Evolutionary conservation across 352 stramenopile species (phyloP), one percentile per base, ranked within the genome.

Genomic region (Pythium coloratum): DNA sequence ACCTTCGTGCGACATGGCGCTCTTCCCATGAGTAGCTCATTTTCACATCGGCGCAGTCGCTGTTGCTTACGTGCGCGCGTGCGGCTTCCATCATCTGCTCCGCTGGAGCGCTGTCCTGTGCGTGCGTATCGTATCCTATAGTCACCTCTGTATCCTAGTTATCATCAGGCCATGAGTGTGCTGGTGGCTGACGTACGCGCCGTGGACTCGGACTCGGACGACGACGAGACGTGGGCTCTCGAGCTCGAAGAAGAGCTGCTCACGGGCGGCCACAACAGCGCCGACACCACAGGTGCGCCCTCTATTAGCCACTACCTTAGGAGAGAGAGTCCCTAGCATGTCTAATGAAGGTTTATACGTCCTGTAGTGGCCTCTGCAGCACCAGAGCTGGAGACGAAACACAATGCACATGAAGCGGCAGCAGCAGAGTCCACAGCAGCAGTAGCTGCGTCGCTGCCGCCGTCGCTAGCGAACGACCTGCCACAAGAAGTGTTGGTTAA

Each of bases 401-500:
- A 2, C 8, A 8, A 20, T n/a, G 12, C 56, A 14, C 13, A 18
- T 26, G 40, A 20, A 20, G 55, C 55, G 9, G 38, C 56, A 53
- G n/a, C 24, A 2, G 14, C 36, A 28, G 42, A 55, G 14, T 20
- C 16, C 5, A 6, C 6, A 6, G 24, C 16, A 20, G 20, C 55
- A 33, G 8, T 40, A 28, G 14, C 34, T 10, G 38, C 30, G 3
- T 18, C 42, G 10, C 44, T 34, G 20, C 53, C 53, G n/a, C 54
- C 59, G 16, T 58, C 26, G n/a, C 46, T 82, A 1, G 81, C 79
- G 8, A 78, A 72, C 20, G 72, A 83, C 12, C 73, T 95, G 57
- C 87, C 85, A 8, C 81, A 87, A 10, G 85, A 95, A 53, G 87
- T 94, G 34, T 70, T 95, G 8, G 69, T 89, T 32, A 75, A 87